Evolutionary conservation across 495 filamentous ascomycete genomes (phyloP).

Genomic region (Daldinia childiae): DNA sequence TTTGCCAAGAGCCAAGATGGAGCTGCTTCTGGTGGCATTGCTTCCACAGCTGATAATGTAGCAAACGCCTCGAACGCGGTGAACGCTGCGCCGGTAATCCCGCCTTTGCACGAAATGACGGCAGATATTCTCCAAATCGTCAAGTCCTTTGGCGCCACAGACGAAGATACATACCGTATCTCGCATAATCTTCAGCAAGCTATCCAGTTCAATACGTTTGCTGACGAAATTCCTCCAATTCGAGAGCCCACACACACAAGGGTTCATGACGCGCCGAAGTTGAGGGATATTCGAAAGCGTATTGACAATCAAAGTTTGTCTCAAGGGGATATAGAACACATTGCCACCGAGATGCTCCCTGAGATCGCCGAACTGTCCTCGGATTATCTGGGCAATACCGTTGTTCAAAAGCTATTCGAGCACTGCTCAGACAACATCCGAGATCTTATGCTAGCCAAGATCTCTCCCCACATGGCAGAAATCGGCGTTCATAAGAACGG

Average conservation of each 20-base stretch:
- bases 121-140: constrained; percentile 88
- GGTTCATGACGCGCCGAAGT: constrained; percentile 92
- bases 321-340: constrained; percentile 87
- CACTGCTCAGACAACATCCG: constrained; percentile 90
- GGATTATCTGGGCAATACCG: constrained; percentile 97
- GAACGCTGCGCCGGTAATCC: constrained; percentile 68
- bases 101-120: constrained; percentile 77
- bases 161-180: constrained; percentile 81
- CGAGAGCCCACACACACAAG: constrained; percentile 89
- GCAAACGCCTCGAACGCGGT: constrained; percentile 49
- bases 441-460: constrained; percentile 88
- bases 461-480: constrained; percentile 90
- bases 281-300: constrained; percentile 94
- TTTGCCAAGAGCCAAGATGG: constrained; percentile 65
- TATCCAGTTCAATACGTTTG: constrained; percentile 75
- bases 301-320: constrained; percentile 94
- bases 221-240: constrained; percentile 87
- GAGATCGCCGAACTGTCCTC: constrained; percentile 95
- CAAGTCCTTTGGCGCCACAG: constrained; percentile 83
- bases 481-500: constrained; percentile 99
- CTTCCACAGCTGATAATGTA: constrained; percentile 48
- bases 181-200: constrained; percentile 76
- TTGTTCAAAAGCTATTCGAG: constrained; percentile 98
- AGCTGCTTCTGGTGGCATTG: constrained; percentile 55
- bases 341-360: constrained; percentile 90